Evolutionary conservation across 805 yeast genomes (phyloP).

Genomic region (Wickerhamiella dianesei): DNA sequence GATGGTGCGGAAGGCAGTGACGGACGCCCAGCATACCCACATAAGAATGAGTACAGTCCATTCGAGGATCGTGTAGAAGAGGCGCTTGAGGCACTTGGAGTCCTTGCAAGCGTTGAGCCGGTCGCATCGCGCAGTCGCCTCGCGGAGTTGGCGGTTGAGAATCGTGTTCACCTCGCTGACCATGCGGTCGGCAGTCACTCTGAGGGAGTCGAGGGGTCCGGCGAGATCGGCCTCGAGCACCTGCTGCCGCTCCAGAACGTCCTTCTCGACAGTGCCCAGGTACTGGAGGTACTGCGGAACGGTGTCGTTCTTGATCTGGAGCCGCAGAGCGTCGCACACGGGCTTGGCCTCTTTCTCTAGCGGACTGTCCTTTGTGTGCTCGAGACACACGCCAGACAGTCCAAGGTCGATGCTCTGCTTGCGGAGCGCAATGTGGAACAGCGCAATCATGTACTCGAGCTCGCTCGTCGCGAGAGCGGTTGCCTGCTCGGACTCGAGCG

Average conservation of each 20-base stretch:
- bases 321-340: constrained; percentile 7
- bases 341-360: neutral
- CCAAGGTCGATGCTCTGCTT: constrained; percentile 5
- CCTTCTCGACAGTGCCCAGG: constrained; percentile 13
- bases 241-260: constrained; percentile 10
- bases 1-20: constrained; percentile 3
- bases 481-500: neutral
- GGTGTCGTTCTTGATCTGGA: constrained; percentile 7
- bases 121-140: constrained; percentile 16
- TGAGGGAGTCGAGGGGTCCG: constrained; percentile 14
- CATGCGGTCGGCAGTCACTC: constrained; percentile 19
- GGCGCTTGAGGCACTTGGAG: constrained; percentile 6
- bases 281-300: constrained; percentile 15
- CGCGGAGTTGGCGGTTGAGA: constrained; percentile 19
- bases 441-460: constrained; percentile 15
- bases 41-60: constrained; percentile 14
- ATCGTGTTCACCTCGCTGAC: constrained; percentile 20
- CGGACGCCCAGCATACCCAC: constrained; percentile 17
- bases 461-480: constrained; percentile 7
- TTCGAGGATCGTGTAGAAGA: constrained; percentile 15
- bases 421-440: constrained; percentile 13
- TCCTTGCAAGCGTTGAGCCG: constrained; percentile 9
- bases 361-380: neutral
- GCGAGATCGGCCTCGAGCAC: constrained; percentile 16
- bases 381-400: neutral